Conservation (phyloP, 2,329 filamentous ascomycete genomes). For the Ophiostoma australiae region DNA sequence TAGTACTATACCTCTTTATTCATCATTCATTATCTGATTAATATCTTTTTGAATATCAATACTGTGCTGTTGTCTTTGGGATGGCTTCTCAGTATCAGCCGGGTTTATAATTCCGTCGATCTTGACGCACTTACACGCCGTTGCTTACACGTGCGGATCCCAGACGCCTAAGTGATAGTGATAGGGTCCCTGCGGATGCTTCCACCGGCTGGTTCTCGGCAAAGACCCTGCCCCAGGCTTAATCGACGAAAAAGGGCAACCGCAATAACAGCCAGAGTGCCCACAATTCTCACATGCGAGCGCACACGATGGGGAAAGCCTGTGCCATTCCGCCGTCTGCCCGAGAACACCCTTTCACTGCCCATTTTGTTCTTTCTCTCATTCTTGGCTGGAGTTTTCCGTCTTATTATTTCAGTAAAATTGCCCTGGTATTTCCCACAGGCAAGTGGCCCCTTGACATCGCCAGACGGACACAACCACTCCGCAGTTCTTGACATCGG, state of each 20-base stretch:
- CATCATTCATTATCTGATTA: neutral
- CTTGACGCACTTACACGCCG: neutral
- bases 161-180: neutral
- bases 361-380: neutral
- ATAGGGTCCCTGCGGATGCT: conserved; percentile 10
- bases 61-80: neutral
- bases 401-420: neutral
- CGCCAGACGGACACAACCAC: too few species aligned
- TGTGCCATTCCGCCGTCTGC: conserved; percentile 11
- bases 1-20: neutral
- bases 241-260: neutral
- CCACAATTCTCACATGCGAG: conserved; percentile 5
- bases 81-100: neutral
- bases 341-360: conserved; percentile 18
- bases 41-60: neutral
- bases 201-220: conserved; percentile 25
- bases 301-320: neutral
- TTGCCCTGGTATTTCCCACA: too few species aligned
- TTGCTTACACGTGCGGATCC: conserved; percentile 18
- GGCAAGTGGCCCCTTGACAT: too few species aligned
- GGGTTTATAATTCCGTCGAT: neutral
- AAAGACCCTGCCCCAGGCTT: conserved; percentile 18
- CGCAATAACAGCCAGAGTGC: neutral
- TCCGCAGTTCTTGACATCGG: neutral
- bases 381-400: neutral